Percentiles rank a stretch among this genome's conserved stretches.
Evolutionary conservation across 73 alveolate genomes (phyloP).

Genomic region (Tetrahymena malaccensis): DNA sequence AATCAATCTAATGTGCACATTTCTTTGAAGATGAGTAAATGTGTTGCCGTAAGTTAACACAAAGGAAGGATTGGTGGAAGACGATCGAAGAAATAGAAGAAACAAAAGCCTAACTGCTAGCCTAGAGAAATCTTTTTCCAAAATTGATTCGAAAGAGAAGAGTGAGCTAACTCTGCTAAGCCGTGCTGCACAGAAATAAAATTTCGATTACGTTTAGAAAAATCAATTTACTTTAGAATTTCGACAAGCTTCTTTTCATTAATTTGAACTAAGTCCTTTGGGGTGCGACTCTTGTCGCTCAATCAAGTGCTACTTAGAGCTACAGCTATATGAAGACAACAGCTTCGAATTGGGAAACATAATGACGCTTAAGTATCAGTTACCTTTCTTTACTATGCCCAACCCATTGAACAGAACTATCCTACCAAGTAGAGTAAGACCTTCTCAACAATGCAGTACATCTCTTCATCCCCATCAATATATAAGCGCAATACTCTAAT

Average conservation of each 20-base stretch:
- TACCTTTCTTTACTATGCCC: neutral
- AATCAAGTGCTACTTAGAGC: neutral
- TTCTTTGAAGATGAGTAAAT: neutral
- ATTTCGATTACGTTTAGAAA: neutral
- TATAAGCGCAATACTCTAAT: neutral
- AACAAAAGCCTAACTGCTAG: neutral
- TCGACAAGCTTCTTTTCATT: neutral
- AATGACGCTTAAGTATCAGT: neutral
- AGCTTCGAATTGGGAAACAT: neutral
- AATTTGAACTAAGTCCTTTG: neutral
- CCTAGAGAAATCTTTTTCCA: neutral
- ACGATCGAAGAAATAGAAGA: neutral
- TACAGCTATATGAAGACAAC: neutral
- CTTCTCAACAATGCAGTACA: neutral
- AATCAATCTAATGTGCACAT: neutral
- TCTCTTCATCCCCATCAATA: neutral
- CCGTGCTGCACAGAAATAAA: neutral
- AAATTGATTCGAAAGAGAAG: neutral
- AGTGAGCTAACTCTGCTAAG: neutral
- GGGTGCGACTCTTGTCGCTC: neutral
- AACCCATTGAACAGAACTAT: neutral
- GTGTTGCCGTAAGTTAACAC: neutral
- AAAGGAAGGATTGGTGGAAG: neutral
- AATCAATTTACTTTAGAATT: neutral
- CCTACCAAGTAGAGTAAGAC: neutral